Conservation (phyloP, 441 rosid species). For the Monsonia emarginata region DNA sequence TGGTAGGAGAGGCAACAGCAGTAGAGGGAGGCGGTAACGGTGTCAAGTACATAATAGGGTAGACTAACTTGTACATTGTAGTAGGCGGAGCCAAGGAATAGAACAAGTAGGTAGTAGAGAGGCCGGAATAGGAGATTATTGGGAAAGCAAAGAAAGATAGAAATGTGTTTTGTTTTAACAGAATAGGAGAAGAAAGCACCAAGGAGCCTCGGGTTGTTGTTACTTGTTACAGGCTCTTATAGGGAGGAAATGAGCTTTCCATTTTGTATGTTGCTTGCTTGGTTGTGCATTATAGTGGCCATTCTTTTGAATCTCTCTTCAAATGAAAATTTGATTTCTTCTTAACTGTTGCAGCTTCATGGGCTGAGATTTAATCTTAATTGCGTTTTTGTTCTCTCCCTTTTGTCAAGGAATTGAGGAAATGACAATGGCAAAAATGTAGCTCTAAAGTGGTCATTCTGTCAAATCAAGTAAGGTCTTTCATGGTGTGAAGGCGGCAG, state of each 20-base stretch:
- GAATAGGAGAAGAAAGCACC: slow-evolving; percentile 10
- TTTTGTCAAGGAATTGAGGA: no score
- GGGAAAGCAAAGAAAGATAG: background rate
- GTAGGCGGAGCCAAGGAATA: slow-evolving; percentile 26
- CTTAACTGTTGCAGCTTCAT: background rate
- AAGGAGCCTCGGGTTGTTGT: slow-evolving; percentile 8
- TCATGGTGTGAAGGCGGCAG: no score
- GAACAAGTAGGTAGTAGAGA: slow-evolving; percentile 29
- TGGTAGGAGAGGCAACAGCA: slow-evolving; percentile 35
- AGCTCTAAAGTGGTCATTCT: no score
- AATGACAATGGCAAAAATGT: no score
- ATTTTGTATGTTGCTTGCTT: slow-evolving; percentile 21
- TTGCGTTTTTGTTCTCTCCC: no score
- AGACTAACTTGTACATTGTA: slow-evolving; percentile 48
- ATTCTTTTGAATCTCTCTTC: slow-evolving; percentile 21
- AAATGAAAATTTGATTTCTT: background rate
- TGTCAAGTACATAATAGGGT: slow-evolving; percentile 30
- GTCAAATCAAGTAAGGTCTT: no score
- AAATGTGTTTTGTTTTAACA: slow-evolving; percentile 16
- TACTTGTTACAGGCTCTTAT: no score
- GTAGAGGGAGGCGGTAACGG: slow-evolving; percentile 41
- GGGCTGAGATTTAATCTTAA: no score
- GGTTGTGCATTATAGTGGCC: background rate
- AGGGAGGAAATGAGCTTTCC: slow-evolving; percentile 18
- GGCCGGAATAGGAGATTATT: slow-evolving; percentile 16